A percentile compares a stretch with the other conserved stretches of the same genome.
phyloP scores from a whole-genome alignment of 2,329 filamentous ascomycete genomes.

The Pseudogymnoascus sp. region DNA sequence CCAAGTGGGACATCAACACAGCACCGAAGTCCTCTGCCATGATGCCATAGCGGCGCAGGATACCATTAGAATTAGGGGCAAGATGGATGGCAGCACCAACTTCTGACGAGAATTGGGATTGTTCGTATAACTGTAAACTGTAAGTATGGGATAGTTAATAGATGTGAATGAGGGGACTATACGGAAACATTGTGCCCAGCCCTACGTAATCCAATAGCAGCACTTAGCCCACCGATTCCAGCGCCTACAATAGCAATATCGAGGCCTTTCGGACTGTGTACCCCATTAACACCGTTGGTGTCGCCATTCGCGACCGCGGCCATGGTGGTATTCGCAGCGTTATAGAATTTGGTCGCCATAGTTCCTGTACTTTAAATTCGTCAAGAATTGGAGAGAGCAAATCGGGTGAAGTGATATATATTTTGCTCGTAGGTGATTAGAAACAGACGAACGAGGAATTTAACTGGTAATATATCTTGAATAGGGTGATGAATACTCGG shows the following conservation, averaged over 20 bases:
- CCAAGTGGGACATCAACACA: constrained; percentile 20
- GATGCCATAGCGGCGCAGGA: constrained; percentile 41
- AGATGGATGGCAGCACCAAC: constrained; percentile 55
- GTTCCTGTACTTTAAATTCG: background rate
- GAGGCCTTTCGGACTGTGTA: background rate
- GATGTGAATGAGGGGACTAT: background rate
- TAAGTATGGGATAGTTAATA: background rate
- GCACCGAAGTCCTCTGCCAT: constrained; percentile 33
- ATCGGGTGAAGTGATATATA: background rate
- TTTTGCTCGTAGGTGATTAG: background rate
- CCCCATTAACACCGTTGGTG: background rate
- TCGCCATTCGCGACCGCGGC: background rate
- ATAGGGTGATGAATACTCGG: background rate
- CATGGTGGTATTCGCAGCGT: background rate
- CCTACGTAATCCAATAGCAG: constrained; percentile 36
- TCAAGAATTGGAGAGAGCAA: background rate
- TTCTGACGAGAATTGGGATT: constrained; percentile 48
- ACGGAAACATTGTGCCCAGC: constrained; percentile 18
- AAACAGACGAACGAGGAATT: background rate
- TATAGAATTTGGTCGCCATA: background rate
- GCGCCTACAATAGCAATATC: constrained; percentile 16
- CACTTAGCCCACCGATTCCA: constrained; percentile 45
- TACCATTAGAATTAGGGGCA: constrained; percentile 51
- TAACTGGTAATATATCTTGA: background rate
- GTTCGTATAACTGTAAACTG: constrained; percentile 41